Evolutionary conservation across 768 basidiomycete species (phyloP), one percentile per base, ranked within the genome.

Genomic region (Tulasnella sp.): DNA sequence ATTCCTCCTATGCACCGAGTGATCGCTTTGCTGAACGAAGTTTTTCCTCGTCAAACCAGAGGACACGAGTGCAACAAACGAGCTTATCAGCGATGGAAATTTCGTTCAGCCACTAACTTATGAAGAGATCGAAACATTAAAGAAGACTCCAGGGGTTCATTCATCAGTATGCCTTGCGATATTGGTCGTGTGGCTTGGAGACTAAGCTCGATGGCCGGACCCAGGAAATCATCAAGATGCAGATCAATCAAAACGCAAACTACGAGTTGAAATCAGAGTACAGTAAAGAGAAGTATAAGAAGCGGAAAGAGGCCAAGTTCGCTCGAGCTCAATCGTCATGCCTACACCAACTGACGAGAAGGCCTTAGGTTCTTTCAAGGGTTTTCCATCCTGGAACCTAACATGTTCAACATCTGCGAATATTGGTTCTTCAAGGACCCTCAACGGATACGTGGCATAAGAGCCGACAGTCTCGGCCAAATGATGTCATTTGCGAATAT

Each of bases 211-310:
- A 15, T 18, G 44, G 44, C 16, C 15, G 11, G 44, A 10, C 3
- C 1, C 85, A 98, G 92, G 96, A 98, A 82, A 98, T 99, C 74
- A 97, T 99, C 83, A 91, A 93, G 82, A 91, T 88, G 83, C 97
- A 99, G 84, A 97, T 98, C 70, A 95, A 94, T 81, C 90, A 91
- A 82, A 97, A 99, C 82, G 91, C 93, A 40, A 93, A 94, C 81
- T 99, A 93, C 83, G 90, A 91, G 15, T 86, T 99, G 72, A 99
- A 99, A 85, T 99, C 96, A 0, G 98, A 97, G 84, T 99, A 96
- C 84, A 96, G 94, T 85, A 99, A 99, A 84, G 96, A 99, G 82
- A 99, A 99, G 83, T 99, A 98, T 85, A 92, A 90, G 83, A 97
- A 96, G 84, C 88, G 95, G 51, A 99, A 99, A 84, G 94, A 96